Percentiles rank a stretch among this genome's conserved stretches.
Conservation (phyloP, 108 stramenopile species). For the Pseudonitzschia multiseries region DNA sequence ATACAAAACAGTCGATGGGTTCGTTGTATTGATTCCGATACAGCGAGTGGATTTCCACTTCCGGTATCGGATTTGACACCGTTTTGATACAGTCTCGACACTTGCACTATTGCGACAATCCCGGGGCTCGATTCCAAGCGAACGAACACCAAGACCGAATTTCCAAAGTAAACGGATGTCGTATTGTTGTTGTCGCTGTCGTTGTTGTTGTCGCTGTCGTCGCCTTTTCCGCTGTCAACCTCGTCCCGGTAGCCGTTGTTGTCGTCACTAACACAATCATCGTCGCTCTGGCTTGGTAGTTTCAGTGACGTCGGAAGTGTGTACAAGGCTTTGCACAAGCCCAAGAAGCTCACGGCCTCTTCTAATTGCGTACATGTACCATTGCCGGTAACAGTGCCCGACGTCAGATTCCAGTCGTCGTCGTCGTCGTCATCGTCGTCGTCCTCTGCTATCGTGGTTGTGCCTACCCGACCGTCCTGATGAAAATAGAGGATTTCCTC, state of each 20-base stretch:
- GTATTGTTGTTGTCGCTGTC: constrained; percentile 22
- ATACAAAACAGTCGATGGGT: constrained; percentile 61
- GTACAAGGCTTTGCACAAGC: constrained; percentile 59
- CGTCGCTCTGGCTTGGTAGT: background rate
- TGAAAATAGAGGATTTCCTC: constrained; percentile 74
- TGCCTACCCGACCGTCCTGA: constrained; percentile 11
- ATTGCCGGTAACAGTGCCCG: background rate
- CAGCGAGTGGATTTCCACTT: constrained; percentile 58
- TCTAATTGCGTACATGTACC: constrained; percentile 11
- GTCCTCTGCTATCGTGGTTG: background rate
- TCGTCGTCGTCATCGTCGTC: background rate
- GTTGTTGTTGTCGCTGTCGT: constrained; percentile 3
- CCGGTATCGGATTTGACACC: constrained; percentile 20
- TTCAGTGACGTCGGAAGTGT: constrained; percentile 49
- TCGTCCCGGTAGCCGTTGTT: background rate
- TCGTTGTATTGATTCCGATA: constrained; percentile 46
- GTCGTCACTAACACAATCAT: no score
- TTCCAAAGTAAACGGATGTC: constrained; percentile 49
- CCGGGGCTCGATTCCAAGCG: constrained; percentile 50
- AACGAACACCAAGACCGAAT: constrained; percentile 66
- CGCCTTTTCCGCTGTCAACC: background rate
- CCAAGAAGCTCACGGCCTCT: constrained; percentile 67
- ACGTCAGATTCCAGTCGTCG: background rate
- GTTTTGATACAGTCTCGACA: constrained; percentile 15
- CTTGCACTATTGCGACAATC: constrained; percentile 33